phyloP scores from a whole-genome alignment of 2,329 filamentous ascomycete species.

The Xylariales sp. region DNA sequence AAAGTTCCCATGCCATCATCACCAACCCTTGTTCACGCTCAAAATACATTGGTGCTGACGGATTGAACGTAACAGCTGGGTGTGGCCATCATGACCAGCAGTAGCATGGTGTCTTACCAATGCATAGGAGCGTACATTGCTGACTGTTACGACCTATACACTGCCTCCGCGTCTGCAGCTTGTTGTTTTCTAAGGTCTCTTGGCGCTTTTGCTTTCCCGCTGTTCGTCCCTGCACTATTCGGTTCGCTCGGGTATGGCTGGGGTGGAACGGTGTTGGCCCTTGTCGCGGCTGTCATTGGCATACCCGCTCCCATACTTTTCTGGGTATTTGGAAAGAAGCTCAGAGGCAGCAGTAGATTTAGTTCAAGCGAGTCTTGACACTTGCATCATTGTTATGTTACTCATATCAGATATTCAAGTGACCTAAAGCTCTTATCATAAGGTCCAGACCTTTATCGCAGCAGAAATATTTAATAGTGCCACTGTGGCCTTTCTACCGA shows the following conservation, averaged over 20 bases:
- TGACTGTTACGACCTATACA: constrained; percentile 3
- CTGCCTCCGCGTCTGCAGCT: constrained; percentile 4
- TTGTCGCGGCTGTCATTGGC: background rate
- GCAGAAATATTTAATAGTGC: no score
- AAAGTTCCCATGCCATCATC: background rate
- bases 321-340: constrained; percentile 1
- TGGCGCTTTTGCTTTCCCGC: constrained; percentile 1
- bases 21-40: background rate
- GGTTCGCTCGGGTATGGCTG: constrained; percentile 3
- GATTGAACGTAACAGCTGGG: background rate
- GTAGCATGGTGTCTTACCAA: constrained; percentile 6
- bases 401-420: no score
- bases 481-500: no score
- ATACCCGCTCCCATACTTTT: constrained; percentile 3
- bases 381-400: no score
- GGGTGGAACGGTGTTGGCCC: background rate
- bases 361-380: no score
- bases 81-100: constrained; percentile 4
- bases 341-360: no score
- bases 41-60: no score
- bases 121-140: constrained; percentile 6
- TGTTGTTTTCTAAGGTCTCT: constrained; percentile 1
- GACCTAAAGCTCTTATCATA: no score
- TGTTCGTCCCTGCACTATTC: constrained; percentile 4
- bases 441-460: no score